These are phyloP conservation scores for Ephemerocybe angulata DNA, from an alignment of 768 basidiomycete genomes.

Conservation along the genomic window DNA sequence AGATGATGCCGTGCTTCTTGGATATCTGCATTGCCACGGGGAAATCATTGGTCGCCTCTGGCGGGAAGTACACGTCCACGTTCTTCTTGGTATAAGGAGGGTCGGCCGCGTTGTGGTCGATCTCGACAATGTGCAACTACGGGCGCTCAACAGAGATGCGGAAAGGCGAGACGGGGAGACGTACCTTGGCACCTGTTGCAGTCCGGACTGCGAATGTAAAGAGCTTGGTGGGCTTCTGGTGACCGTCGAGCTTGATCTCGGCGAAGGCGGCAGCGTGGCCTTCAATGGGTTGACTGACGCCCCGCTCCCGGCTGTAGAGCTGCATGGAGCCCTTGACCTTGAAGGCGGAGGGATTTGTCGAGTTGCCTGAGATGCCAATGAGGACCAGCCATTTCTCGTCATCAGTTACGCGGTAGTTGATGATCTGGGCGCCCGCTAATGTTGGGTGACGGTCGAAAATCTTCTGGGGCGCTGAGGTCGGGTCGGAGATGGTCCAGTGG, in stretches of 20 bases:
- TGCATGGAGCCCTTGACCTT: constrained; percentile 99
- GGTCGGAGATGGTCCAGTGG: constrained; percentile 82
- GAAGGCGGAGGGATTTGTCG: constrained; percentile 92
- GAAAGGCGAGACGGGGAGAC: constrained; percentile 17
- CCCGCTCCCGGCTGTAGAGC: constrained; percentile 87
- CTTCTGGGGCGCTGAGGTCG: constrained; percentile 80
- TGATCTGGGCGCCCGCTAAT: constrained; percentile 93
- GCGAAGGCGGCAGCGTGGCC: constrained; percentile 98
- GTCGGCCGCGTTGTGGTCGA: constrained; percentile 91
- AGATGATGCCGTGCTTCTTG: constrained; percentile 93
- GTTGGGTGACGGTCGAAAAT: constrained; percentile 95
- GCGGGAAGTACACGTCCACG: constrained; percentile 98
- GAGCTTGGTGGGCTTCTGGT: constrained; percentile 79
- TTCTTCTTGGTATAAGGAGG: constrained; percentile 95
- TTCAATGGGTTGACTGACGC: constrained; percentile 96
- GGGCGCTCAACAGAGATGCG: constrained; percentile 7
- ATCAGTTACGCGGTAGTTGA: constrained; percentile 90
- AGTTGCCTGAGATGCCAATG: constrained; percentile 89
- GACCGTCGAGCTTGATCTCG: constrained; percentile 86
- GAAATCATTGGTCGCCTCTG: constrained; percentile 97
- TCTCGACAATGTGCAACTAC: constrained; percentile 96
- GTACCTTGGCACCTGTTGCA: constrained; percentile 95
- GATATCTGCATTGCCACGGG: constrained; percentile 99
- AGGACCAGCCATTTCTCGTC: constrained; percentile 99
- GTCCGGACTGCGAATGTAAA: constrained; percentile 96